These are phyloP conservation scores for Stereum hirsutum DNA, from an alignment of 1,284 basidiomycete genomes.

Conservation along the genomic window DNA sequence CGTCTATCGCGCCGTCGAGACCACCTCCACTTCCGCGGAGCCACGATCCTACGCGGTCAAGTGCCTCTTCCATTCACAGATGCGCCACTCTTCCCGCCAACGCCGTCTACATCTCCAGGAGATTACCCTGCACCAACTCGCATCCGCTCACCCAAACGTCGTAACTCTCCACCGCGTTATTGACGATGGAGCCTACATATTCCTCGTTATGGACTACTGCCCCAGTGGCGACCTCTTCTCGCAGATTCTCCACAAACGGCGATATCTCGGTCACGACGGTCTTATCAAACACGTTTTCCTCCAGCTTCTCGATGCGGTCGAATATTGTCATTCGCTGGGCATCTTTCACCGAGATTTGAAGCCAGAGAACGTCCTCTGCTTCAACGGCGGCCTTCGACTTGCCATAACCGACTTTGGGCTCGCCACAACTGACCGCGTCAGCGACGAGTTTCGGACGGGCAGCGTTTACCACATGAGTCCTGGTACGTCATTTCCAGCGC, in stretches of 20 bases:
- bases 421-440: slow-evolving; percentile 84
- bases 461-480: slow-evolving; percentile 97
- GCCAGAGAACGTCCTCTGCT: slow-evolving; percentile 96
- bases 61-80: slow-evolving; percentile 61
- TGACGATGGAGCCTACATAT: slow-evolving; percentile 44
- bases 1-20: slow-evolving; percentile 84
- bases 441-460: slow-evolving; percentile 91
- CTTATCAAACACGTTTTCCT: slow-evolving; percentile 85
- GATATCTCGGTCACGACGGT: slow-evolving; percentile 70
- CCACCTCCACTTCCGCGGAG: slow-evolving; percentile 28
- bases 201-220: slow-evolving; percentile 65
- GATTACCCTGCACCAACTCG: slow-evolving; percentile 82
- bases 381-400: slow-evolving; percentile 70
- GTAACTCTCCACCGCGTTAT: slow-evolving; percentile 58
- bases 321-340: slow-evolving; percentile 80
- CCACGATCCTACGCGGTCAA: slow-evolving; percentile 83
- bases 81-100: slow-evolving; percentile 49
- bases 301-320: slow-evolving; percentile 90
- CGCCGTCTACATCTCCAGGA: slow-evolving; percentile 70
- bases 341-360: slow-evolving; percentile 98
- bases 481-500: slow-evolving; percentile 38
- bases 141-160: slow-evolving; percentile 80
- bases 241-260: slow-evolving; percentile 68
- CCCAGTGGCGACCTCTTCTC: slow-evolving; percentile 89
- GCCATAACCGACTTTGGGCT: slow-evolving; percentile 96